These are phyloP conservation scores for Thecamonas trahens DNA, from an alignment of 78 protist genomes.

Conservation along the genomic window DNA sequence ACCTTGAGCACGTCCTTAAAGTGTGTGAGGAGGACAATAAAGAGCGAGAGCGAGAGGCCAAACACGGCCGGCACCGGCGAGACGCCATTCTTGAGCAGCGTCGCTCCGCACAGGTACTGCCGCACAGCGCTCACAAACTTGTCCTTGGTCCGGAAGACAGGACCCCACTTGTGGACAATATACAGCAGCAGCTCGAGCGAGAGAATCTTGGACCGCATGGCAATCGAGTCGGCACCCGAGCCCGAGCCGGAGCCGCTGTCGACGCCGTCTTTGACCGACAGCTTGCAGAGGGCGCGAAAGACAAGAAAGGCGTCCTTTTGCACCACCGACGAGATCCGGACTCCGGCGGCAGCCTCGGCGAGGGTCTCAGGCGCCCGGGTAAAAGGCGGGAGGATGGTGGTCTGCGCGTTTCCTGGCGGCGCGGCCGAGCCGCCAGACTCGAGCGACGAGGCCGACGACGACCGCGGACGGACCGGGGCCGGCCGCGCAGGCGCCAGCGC, in stretches of 20 bases:
- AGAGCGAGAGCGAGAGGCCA: slow-evolving; percentile 54
- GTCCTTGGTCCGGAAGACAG: slow-evolving; percentile 9
- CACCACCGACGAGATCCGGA: not conserved
- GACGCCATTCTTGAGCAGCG: slow-evolving; percentile 56
- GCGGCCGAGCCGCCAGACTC: too few species aligned
- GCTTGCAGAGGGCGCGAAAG: slow-evolving; percentile 55
- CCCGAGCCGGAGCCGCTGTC: slow-evolving; percentile 17
- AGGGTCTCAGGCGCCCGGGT: too few species aligned
- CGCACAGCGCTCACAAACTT: slow-evolving; percentile 24
- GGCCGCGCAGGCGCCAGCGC: too few species aligned
- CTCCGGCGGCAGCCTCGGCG: too few species aligned
- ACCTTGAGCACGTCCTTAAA: slow-evolving; percentile 70
- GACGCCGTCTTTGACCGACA: slow-evolving; percentile 23
- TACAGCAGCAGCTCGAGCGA: slow-evolving; percentile 41
- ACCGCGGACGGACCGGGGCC: too few species aligned
- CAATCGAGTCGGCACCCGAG: slow-evolving; percentile 20
- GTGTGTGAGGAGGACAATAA: slow-evolving; percentile 35
- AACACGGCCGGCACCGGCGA: slow-evolving; percentile 29
- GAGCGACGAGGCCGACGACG: too few species aligned
- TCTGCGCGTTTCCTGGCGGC: too few species aligned
- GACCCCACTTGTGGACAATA: slow-evolving; percentile 37
- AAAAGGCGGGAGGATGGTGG: too few species aligned
- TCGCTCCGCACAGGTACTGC: slow-evolving; percentile 24
- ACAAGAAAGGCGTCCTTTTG: slow-evolving; percentile 52
- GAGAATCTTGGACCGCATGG: slow-evolving; percentile 30